A percentile compares a stretch with the other conserved stretches of the same genome.
phyloP scores from a whole-genome alignment of 2,329 filamentous ascomycete genomes.

The Colletotrichum cereale region DNA sequence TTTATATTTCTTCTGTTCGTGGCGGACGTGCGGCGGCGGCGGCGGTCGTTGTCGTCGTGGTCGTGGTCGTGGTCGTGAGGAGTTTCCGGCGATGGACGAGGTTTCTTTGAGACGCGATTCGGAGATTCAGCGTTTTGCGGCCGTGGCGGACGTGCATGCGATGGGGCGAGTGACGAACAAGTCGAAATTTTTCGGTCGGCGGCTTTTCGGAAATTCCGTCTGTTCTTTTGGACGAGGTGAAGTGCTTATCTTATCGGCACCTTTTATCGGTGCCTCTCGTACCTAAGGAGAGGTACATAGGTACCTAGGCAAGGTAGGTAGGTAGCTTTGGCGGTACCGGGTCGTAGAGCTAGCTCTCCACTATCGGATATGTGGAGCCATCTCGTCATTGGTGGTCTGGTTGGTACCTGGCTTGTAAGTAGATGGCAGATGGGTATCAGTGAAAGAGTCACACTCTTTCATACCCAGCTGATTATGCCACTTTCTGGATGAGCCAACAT shows the following conservation, averaged over 20 bases:
- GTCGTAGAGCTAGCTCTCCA: conserved; percentile 7
- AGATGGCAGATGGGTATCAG: not conserved
- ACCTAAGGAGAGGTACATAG: too few species aligned
- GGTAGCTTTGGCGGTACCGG: not conserved
- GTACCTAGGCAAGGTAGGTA: too few species aligned
- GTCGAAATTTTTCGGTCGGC: conserved; percentile 19
- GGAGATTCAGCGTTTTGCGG: not conserved
- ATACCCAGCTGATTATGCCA: not conserved
- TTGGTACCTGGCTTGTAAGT: not conserved
- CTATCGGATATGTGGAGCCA: not conserved
- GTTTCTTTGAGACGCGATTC: conserved; percentile 8
- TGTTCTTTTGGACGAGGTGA: not conserved
- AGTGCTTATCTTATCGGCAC: conserved; percentile 14
- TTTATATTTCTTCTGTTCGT: not conserved
- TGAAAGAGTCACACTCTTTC: not conserved
- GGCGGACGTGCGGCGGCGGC: not conserved
- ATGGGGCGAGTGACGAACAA: conserved; percentile 18
- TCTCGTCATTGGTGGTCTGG: not conserved
- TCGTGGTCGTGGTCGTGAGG: not conserved
- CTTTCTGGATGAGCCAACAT: not conserved
- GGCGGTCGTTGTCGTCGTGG: not conserved
- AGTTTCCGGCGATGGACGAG: conserved; percentile 1
- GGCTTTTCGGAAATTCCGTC: conserved; percentile 23
- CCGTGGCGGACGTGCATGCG: conserved; percentile 9
- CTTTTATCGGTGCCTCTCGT: not conserved